Evolutionary conservation across 441 rosid genomes (phyloP).

Genomic region (Gossypium davidsonii): DNA sequence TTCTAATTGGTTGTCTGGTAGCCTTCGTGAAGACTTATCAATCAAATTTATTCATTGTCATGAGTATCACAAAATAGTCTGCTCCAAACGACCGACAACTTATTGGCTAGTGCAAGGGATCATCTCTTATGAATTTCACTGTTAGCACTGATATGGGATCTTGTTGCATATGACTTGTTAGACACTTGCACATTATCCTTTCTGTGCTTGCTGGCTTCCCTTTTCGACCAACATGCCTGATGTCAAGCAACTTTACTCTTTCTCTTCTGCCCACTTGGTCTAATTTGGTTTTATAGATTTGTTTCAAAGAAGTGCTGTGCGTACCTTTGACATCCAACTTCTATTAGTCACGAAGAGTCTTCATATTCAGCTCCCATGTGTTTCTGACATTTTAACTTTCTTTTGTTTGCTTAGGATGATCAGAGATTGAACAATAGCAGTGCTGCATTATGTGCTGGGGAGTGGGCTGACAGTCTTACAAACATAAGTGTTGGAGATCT

Average conservation of each 20-base stretch:
- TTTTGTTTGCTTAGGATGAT: constrained; percentile 33
- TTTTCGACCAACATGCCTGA: background rate
- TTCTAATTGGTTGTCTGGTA: background rate
- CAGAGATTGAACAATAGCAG: constrained; percentile 30
- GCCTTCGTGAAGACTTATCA: background rate
- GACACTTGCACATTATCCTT: background rate
- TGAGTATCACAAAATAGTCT: background rate
- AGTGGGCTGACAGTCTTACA: constrained; percentile 96
- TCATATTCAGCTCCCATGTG: background rate
- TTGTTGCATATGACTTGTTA: background rate
- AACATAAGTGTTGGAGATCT: constrained; percentile 87
- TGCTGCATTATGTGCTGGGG: constrained; percentile 58
- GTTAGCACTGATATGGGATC: background rate
- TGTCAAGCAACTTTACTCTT: background rate
- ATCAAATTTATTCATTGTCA: background rate
- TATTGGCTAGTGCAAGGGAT: background rate
- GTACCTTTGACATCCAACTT: background rate
- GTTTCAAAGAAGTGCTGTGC: background rate
- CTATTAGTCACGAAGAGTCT: background rate
- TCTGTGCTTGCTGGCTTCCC: background rate
- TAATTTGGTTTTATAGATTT: background rate
- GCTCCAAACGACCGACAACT: background rate
- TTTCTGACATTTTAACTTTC: constrained; percentile 18
- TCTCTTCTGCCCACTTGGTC: background rate
- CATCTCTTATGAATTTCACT: background rate